phyloP scores from a whole-genome alignment of 2,329 filamentous ascomycete species.

The Chrysoporthe austroafricana region DNA sequence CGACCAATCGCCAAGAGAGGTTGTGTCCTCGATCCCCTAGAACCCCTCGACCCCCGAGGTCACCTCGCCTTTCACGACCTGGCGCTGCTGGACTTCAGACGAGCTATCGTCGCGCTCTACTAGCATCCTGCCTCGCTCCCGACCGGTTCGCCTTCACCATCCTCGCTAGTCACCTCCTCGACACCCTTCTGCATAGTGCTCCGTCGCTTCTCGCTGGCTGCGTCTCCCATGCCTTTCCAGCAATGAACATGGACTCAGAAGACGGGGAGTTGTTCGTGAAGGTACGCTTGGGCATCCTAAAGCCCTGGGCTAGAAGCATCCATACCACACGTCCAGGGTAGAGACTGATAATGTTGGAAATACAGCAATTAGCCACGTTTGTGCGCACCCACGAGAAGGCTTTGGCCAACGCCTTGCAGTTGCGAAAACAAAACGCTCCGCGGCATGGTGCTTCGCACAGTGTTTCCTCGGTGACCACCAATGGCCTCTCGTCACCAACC shows the following conservation, averaged over 20 bases:
- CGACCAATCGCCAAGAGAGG: constrained; percentile 33
- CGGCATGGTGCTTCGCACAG: constrained; percentile 73
- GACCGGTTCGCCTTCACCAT: constrained; percentile 4
- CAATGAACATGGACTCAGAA: constrained; percentile 78
- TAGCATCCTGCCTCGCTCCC: constrained; percentile 22
- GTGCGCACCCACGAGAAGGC: constrained; percentile 97
- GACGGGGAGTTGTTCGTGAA: constrained; percentile 90
- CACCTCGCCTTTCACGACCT: constrained; percentile 24
- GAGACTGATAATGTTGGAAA: constrained; percentile 36
- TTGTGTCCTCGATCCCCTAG: constrained; percentile 14
- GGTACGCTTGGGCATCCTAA: constrained; percentile 50
- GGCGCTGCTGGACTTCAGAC: constrained; percentile 12
- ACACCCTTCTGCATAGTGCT: constrained; percentile 31
- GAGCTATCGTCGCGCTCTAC: constrained; percentile 22
- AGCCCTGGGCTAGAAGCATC: not conserved
- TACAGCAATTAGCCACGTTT: constrained; percentile 90
- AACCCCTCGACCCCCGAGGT: constrained; percentile 14
- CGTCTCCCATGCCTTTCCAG: constrained; percentile 51
- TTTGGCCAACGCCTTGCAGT: constrained; percentile 90
- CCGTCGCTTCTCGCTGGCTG: constrained; percentile 15
- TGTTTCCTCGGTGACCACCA: constrained; percentile 58
- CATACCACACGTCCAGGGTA: not conserved
- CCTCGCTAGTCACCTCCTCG: constrained; percentile 28
- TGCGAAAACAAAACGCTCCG: constrained; percentile 71
- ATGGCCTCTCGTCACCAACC: constrained; percentile 53